Conservation (phyloP, 768 basidiomycete species). For the Chalciporus pseudorubinellus region DNA sequence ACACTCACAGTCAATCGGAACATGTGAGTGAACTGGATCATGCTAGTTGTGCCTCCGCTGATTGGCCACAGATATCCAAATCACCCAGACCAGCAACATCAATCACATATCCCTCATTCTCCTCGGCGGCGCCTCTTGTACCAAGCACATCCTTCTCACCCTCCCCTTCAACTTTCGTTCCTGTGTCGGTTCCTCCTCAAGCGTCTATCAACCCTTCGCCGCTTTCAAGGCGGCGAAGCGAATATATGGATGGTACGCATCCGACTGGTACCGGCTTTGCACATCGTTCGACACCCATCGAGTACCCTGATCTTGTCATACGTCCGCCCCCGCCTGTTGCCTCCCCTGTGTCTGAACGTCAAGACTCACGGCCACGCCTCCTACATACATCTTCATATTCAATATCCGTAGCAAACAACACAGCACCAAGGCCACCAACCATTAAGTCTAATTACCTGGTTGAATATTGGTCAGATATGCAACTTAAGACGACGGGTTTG, state of each 20-base stretch:
- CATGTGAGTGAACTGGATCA: slow-evolving; percentile 37
- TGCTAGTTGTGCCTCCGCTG: slow-evolving; percentile 11
- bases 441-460: slow-evolving; percentile 79
- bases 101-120: slow-evolving; percentile 56
- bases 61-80: slow-evolving; percentile 33
- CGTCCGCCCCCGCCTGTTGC: slow-evolving; percentile 82
- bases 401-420: slow-evolving; percentile 23
- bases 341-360: slow-evolving; percentile 64
- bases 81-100: slow-evolving; percentile 34
- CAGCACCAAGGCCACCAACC: slow-evolving; percentile 58
- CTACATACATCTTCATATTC: slow-evolving; percentile 37
- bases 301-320: slow-evolving; percentile 77
- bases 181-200: slow-evolving; percentile 69
- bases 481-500: slow-evolving; percentile 78
- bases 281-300: slow-evolving; percentile 53
- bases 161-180: slow-evolving; percentile 37
- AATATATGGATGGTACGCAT: slow-evolving; percentile 78
- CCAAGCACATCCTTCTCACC: slow-evolving; percentile 39
- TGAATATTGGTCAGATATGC: slow-evolving; percentile 78
- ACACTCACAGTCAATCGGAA: slow-evolving; percentile 48
- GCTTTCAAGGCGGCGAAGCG: slow-evolving; percentile 67
- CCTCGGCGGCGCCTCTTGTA: slow-evolving; percentile 36
- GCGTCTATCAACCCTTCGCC: slow-evolving; percentile 82
- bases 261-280: slow-evolving; percentile 51
- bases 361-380: slow-evolving; percentile 67